Conservation (phyloP, 768 basidiomycete genomes). For the Mycena floridula region DNA sequence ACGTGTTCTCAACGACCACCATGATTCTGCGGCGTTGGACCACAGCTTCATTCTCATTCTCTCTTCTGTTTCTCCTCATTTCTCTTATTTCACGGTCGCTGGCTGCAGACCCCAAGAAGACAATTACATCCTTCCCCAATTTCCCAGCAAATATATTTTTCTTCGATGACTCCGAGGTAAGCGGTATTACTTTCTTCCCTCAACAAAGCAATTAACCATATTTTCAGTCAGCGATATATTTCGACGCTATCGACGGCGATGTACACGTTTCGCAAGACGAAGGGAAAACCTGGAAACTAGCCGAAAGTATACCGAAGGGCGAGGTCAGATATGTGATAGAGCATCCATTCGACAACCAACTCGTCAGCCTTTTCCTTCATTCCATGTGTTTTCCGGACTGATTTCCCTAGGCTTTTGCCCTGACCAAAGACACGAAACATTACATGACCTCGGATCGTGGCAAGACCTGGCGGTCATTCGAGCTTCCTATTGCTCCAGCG, state of each 20-base stretch:
- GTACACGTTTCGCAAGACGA: conserved; percentile 83
- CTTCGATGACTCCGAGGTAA: conserved; percentile 87
- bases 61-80: too few relatives aligned
- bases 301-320: conserved; percentile 47
- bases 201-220: conserved; percentile 6
- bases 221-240: conserved; percentile 62
- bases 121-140: too few relatives aligned
- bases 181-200: conserved; percentile 19
- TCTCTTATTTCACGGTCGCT: too few relatives aligned
- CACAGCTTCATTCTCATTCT: too few relatives aligned
- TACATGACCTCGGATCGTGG: conserved; percentile 89
- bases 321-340: conserved; percentile 68
- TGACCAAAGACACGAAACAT: conserved; percentile 70
- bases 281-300: conserved; percentile 62
- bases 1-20: too few relatives aligned
- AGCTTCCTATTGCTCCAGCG: conserved; percentile 56
- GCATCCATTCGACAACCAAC: conserved; percentile 77
- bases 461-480: conserved; percentile 79
- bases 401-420: conserved; percentile 68
- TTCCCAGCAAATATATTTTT: conserved; percentile 77
- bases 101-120: too few relatives aligned
- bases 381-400: too few relatives aligned
- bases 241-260: conserved; percentile 63
- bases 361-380: neutral
- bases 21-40: too few relatives aligned